Base-by-base conservation (phyloP, 495 filamentous ascomycete species). In the Penicillium longicatenatum region DNA sequence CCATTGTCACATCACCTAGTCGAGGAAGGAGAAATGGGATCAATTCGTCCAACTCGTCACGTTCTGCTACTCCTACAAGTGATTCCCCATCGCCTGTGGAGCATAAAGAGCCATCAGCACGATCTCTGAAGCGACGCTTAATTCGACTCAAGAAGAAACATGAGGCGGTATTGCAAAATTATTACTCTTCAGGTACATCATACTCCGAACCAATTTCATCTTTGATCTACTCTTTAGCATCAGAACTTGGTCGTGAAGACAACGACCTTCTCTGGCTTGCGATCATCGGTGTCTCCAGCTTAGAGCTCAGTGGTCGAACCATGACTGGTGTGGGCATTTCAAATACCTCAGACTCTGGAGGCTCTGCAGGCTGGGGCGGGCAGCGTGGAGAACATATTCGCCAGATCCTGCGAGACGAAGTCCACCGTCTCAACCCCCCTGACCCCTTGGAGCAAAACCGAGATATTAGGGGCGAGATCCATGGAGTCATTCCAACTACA, bases 151-250 rank as follows among this genome's bases (percentile, higher is more conserved):
- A 90, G 44, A 79, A 83, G 50, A 90, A 93, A 68, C 84, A 97
- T 61, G 88, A 93, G 62, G 68, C 69, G 5, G 80, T 89, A 9
- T 72, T 98, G 37, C 80, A 86, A 16, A 78, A 79, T 45, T 98
- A 98, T 73, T 96, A 97, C 71, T 79, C 85, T 6, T 77, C 91
- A 12, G 94, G 94, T 43, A 86, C 91, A 12, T 93, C 92, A 20
- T 97, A 96, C 68, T 92, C 92, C 3, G 95, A 98, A 66, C 94
- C 94, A 24, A 90, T 98, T 55, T 96, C 92, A 0, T 92, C 91
- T 1, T 84, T 98, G 66, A 76, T 98, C 57, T 98, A 98, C 73
- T 95, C 91, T 3, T 80, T 98, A 6, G 94, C 93, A 17, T 97
- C 92, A 2, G 94, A 97, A 62, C 84, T 98, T 11, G 95, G 93